Conservation (phyloP, 345 rosid species). For the Ricinus communis region DNA sequence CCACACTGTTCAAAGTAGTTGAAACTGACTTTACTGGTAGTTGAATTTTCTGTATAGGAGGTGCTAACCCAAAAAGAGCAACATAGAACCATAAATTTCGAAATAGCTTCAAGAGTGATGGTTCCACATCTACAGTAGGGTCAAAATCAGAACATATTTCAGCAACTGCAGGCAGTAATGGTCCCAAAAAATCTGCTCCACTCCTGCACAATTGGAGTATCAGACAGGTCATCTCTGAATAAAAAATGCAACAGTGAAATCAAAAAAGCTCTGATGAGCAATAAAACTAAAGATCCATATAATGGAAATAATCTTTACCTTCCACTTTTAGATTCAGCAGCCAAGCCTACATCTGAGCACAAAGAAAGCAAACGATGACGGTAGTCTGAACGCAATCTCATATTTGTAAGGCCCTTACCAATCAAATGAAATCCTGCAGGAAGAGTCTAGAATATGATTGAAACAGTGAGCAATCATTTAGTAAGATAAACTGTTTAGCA, state of each 20-base stretch:
- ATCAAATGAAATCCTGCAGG: slow-evolving; percentile 98
- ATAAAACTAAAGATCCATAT: slow-evolving; percentile 8
- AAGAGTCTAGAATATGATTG: slow-evolving; percentile 81
- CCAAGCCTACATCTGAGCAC: slow-evolving; percentile 97
- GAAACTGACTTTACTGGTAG: slow-evolving; percentile 69
- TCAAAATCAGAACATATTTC: slow-evolving; percentile 97
- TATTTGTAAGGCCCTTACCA: slow-evolving; percentile 69
- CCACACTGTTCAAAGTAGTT: slow-evolving; percentile 62
- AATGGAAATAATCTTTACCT: slow-evolving; percentile 42
- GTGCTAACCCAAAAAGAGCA: slow-evolving; percentile 97
- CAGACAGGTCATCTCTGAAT: slow-evolving; percentile 19
- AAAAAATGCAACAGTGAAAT: slow-evolving; percentile 12
- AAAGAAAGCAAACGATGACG: slow-evolving; percentile 91
- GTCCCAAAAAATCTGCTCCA: slow-evolving; percentile 97
- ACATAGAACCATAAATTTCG: slow-evolving; percentile 98
- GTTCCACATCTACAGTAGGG: slow-evolving; percentile 80
- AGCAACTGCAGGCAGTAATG: slow-evolving; percentile 95
- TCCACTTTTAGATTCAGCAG: slow-evolving; percentile 97
- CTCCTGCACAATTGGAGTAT: slow-evolving; percentile 56
- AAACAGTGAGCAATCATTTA: slow-evolving; percentile 50
- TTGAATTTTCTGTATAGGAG: slow-evolving; percentile 71
- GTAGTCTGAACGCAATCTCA: slow-evolving; percentile 81
- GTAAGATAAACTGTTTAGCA: slow-evolving; percentile 25
- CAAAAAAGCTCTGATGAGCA: slow-evolving; percentile 3
- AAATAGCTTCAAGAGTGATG: slow-evolving; percentile 88